A percentile compares a stretch with the other conserved stretches of the same genome.
phyloP scores from a whole-genome alignment of 805 yeast species.

The Jamesozyma gamospora region DNA sequence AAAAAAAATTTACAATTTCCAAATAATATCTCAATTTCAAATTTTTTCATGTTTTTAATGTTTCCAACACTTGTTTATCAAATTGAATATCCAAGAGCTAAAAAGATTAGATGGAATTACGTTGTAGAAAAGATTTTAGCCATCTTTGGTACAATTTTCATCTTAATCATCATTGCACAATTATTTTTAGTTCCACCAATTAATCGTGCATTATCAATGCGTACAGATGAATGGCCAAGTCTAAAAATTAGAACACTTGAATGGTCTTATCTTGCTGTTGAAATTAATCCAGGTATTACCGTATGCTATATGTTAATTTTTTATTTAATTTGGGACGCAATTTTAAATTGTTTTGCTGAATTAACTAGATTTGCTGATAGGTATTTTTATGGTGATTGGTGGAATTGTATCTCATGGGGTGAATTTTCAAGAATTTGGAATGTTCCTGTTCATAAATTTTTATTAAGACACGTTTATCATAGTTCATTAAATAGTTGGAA shows the following conservation, averaged over 20 bases:
- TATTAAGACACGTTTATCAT: conserved; percentile 89
- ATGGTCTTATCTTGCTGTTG: conserved; percentile 40
- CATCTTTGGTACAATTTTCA: conserved; percentile 72
- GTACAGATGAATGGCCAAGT: conserved; percentile 26
- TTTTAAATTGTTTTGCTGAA: conserved; percentile 83
- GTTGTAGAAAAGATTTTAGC: conserved; percentile 64
- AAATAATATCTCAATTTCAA: conserved; percentile 47
- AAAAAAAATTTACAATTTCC: conserved; percentile 48
- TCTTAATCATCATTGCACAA: conserved; percentile 77
- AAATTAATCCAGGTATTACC: conserved; percentile 72
- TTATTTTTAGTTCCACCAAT: conserved; percentile 66
- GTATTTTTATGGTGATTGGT: conserved; percentile 93
- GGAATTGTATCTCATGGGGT: conserved; percentile 92
- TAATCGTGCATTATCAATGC: conserved; percentile 44
- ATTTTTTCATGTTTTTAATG: conserved; percentile 74
- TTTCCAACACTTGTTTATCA: conserved; percentile 84
- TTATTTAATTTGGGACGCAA: conserved; percentile 92
- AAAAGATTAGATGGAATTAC: conserved; percentile 56
- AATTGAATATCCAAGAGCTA: conserved; percentile 70
- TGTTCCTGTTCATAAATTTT: conserved; percentile 80
- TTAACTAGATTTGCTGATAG: conserved; percentile 80
- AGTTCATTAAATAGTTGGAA: conserved; percentile 70
- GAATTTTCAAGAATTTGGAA: conserved; percentile 94
- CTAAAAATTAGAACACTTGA: conserved; percentile 13
- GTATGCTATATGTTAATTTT: conserved; percentile 67